Percentiles rank a stretch among this genome's conserved stretches.
Evolutionary conservation across 192 early-diverging fungal genomes (phyloP).

Genomic region (Linnemannia exigua): DNA sequence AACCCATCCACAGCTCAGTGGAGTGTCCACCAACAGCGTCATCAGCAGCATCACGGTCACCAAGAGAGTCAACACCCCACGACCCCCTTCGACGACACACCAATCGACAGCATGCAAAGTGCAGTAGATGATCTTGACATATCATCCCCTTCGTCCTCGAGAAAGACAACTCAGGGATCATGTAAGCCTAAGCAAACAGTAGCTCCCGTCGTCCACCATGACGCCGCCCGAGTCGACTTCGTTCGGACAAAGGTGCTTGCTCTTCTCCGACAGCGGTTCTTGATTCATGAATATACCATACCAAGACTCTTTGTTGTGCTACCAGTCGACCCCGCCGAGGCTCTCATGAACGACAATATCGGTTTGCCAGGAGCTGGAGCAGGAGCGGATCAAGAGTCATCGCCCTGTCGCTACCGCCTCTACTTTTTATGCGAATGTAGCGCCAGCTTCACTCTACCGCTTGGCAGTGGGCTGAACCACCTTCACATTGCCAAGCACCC

Average conservation of each 20-base stretch:
- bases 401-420: slow-evolving; percentile 21
- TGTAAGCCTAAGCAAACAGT: neutral
- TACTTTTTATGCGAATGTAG: slow-evolving; percentile 53
- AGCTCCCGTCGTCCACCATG: neutral
- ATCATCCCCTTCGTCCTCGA: neutral
- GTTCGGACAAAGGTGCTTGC: slow-evolving; percentile 26
- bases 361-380: neutral
- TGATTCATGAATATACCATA: slow-evolving; percentile 46
- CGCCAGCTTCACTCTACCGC: slow-evolving; percentile 38
- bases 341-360: neutral
- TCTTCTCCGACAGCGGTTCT: slow-evolving; percentile 33
- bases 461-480: slow-evolving; percentile 52
- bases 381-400: neutral
- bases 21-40: neutral
- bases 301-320: slow-evolving; percentile 49
- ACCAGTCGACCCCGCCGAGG: slow-evolving; percentile 4
- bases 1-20: neutral
- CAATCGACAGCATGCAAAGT: neutral
- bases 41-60: neutral
- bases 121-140: slow-evolving; percentile 25
- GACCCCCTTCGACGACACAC: neutral
- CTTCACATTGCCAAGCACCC: slow-evolving; percentile 54
- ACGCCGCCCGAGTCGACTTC: slow-evolving; percentile 14
- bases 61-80: neutral
- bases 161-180: neutral